phyloP scores from a whole-genome alignment of 148 eudicot genomes.

The Rhododendron kiyosumense region DNA sequence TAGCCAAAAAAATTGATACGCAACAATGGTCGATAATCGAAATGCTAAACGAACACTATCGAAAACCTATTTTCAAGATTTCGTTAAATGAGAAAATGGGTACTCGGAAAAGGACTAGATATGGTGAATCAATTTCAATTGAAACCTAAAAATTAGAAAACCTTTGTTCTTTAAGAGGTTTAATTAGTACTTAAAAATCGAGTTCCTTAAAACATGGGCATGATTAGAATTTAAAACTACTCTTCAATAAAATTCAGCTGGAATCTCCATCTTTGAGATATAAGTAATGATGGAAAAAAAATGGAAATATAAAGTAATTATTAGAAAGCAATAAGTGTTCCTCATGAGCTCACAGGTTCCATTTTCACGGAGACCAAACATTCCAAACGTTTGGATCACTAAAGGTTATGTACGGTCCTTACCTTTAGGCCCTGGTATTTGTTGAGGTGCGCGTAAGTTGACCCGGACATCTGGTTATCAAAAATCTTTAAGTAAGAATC shows the following conservation, averaged over 20 bases:
- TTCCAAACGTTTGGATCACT: no score
- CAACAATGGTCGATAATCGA: no score
- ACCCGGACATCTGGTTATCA: no score
- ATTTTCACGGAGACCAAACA: no score
- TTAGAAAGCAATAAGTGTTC: no score
- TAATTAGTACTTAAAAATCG: background rate
- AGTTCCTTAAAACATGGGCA: background rate
- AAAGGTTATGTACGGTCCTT: no score
- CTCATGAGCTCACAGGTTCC: no score
- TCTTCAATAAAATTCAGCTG: background rate
- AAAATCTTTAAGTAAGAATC: background rate
- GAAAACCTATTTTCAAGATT: background rate
- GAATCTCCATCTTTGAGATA: background rate
- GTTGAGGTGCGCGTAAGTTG: no score
- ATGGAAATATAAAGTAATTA: background rate
- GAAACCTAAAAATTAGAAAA: background rate
- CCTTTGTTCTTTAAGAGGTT: background rate
- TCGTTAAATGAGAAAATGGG: background rate
- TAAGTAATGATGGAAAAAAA: background rate
- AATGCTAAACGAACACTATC: background rate
- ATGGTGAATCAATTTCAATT: background rate
- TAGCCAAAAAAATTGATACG: no score
- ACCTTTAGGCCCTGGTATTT: no score
- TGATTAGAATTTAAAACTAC: background rate
- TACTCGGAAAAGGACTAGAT: background rate